These are phyloP conservation scores for Stenogyne calaminthoides DNA, from an alignment of 305 asterid genomes.

Conservation along the genomic window DNA sequence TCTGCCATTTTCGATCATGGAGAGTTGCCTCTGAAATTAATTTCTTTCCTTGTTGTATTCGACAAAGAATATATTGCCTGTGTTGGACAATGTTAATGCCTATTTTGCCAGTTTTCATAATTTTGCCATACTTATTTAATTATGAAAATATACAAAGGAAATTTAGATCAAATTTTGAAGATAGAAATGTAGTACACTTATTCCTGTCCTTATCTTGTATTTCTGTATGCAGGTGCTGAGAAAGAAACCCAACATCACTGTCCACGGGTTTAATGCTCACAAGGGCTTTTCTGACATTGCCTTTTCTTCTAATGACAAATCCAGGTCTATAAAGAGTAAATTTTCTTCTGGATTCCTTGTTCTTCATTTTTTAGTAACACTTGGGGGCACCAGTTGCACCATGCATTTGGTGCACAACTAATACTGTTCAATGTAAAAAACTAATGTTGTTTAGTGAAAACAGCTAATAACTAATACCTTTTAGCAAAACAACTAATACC, in stretches of 20 bases:
- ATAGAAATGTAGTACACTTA: not conserved
- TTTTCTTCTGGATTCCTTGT: not conserved
- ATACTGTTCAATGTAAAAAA: no score
- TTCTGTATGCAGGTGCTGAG: slow-evolving; percentile 62
- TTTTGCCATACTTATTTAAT: not conserved
- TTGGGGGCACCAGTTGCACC: no score
- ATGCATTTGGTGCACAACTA: no score
- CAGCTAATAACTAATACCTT: no score
- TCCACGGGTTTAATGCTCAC: slow-evolving; percentile 65
- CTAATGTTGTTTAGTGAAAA: no score
- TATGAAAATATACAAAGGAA: no score
- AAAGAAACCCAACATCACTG: slow-evolving; percentile 68
- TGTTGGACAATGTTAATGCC: not conserved
- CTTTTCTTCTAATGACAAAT: slow-evolving; percentile 68
- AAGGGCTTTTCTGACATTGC: slow-evolving; percentile 84
- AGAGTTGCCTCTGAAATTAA: not conserved
- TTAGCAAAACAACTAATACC: no score
- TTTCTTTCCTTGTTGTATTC: not conserved
- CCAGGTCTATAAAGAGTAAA: slow-evolving; percentile 51
- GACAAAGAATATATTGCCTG: slow-evolving; percentile 2
- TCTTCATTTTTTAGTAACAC: not conserved
- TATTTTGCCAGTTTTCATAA: not conserved
- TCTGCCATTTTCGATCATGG: not conserved
- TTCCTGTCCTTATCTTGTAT: slow-evolving; percentile 28
- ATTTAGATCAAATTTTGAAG: not conserved